Conservation (phyloP, 805 yeast species). For the Yamadazyma akitaensis region DNA sequence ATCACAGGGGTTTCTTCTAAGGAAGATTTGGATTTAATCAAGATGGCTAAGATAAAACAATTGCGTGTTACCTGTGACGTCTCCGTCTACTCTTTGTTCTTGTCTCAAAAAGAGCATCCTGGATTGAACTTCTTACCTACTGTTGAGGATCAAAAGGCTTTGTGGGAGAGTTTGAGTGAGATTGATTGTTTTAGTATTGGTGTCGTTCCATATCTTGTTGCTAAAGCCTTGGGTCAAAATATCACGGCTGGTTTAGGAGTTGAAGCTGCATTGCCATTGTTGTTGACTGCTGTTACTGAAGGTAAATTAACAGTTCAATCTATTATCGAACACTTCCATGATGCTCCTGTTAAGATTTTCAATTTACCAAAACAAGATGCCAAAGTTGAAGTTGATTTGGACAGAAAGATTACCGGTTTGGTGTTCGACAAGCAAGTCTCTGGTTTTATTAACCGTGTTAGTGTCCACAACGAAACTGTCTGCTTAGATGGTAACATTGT, state of each 20-base stretch:
- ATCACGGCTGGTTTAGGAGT: constrained; percentile 73
- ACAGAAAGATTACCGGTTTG: constrained; percentile 50
- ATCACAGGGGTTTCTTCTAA: constrained; percentile 79
- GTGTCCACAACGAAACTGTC: constrained; percentile 71
- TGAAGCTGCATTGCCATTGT: constrained; percentile 75
- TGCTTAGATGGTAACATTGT: constrained; percentile 80
- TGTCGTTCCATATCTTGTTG: constrained; percentile 67
- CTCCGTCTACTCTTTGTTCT: constrained; percentile 72
- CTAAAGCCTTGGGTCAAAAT: constrained; percentile 59
- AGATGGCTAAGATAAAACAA: constrained; percentile 80
- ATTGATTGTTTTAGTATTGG: constrained; percentile 91
- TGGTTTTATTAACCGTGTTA: constrained; percentile 89
- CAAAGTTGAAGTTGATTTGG: constrained; percentile 77
- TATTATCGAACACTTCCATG: constrained; percentile 69
- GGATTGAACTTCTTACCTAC: constrained; percentile 75
- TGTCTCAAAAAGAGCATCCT: constrained; percentile 68
- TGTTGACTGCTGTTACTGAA: constrained; percentile 74
- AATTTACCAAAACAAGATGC: constrained; percentile 80
- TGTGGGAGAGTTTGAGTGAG: constrained; percentile 71
- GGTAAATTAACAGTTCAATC: constrained; percentile 71
- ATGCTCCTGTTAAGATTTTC: constrained; percentile 78
- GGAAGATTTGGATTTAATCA: constrained; percentile 79
- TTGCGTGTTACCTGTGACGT: constrained; percentile 88
- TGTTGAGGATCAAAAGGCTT: constrained; percentile 70
- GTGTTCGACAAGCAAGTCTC: constrained; percentile 41